A percentile compares a stretch with the other conserved stretches of the same genome.
phyloP scores from a whole-genome alignment of 345 rosid genomes.

The Triadica sebifera region DNA sequence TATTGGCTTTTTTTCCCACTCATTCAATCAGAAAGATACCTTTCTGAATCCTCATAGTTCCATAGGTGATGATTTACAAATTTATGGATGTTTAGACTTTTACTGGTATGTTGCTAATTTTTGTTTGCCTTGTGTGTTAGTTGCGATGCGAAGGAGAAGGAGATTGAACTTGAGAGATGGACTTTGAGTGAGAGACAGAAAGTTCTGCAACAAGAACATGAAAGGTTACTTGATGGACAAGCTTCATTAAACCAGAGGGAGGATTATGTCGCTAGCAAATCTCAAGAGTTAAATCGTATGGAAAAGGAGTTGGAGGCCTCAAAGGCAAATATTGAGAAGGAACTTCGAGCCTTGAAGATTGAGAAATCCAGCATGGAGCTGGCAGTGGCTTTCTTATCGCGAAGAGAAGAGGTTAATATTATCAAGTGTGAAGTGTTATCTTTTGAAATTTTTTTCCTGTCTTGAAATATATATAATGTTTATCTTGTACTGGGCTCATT shows the following conservation, averaged over 20 bases:
- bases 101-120: conserved; percentile 1
- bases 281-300: conserved; percentile 59
- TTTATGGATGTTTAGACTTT: background rate
- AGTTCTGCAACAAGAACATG: conserved; percentile 73
- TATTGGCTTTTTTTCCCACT: background rate
- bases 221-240: conserved; percentile 72
- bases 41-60: background rate
- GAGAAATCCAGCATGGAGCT: conserved; percentile 61
- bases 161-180: conserved; percentile 58
- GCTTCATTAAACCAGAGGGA: conserved; percentile 78
- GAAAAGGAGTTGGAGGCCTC: conserved; percentile 60
- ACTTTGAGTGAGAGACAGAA: conserved; percentile 69
- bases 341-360: conserved; percentile 45
- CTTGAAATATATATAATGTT: conserved; percentile 12
- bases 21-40: background rate
- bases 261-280: conserved; percentile 61
- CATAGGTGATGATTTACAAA: background rate
- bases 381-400: conserved; percentile 42
- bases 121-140: conserved; percentile 35
- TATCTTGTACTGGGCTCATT: conserved; percentile 14
- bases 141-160: conserved; percentile 82
- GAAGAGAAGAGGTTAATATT: conserved; percentile 75
- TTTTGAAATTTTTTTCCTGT: background rate
- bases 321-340: conserved; percentile 52
- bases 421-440: background rate